Evolutionary conservation across 169 alveolate genomes (phyloP), one percentile per base, ranked within the genome.

Genomic region (Neospora caninum): DNA sequence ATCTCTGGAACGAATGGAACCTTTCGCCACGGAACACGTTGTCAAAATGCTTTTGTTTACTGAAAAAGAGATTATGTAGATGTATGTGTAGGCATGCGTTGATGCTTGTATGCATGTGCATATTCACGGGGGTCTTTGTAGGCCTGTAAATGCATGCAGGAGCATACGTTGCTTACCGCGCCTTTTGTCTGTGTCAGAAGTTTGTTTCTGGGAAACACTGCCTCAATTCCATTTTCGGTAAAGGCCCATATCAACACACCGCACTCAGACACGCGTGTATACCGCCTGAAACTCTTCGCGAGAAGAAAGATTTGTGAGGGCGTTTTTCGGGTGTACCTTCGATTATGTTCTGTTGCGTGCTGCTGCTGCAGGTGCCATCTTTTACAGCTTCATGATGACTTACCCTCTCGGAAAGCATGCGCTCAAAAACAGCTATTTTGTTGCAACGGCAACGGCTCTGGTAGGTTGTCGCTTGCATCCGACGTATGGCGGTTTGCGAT

Each of bases 381-480:
- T 42, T 67, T 82, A 82, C 89, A 41, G 36, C 27, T 82, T 82
- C 89, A 82, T 82, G 89, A 29, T 42, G n/a, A 82, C 89, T 0
- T 82, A 82, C 64, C 89, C 89, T 22, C n/a, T 82, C 25, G 89
- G 89, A 10, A 38, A 36, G 31, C 34, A 41, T 0, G 64, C 39
- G 41, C 13, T 18, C 67, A 18, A 41, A 82, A 82, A 49, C 38
- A 49, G 22, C 25, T 82, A 82, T 36, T 82, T 82, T 49, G 67
- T 82, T 36, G 89, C 41, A 41, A 42, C 89, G 10, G 38, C 38
- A 16, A 49, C 64, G 0, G 89, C 89, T 29, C 53, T 42, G 67
- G 89, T 82, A 82, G 27, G 89, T 18, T 39, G 20, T 9, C 58
- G 58, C 58, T n/a, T 69, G 31, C 80, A 29, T 7, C 31, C 31